Evolutionary conservation across 1,284 basidiomycete genomes (phyloP), one percentile per base, ranked within the genome.

Genomic region (Gomphus bonarii): DNA sequence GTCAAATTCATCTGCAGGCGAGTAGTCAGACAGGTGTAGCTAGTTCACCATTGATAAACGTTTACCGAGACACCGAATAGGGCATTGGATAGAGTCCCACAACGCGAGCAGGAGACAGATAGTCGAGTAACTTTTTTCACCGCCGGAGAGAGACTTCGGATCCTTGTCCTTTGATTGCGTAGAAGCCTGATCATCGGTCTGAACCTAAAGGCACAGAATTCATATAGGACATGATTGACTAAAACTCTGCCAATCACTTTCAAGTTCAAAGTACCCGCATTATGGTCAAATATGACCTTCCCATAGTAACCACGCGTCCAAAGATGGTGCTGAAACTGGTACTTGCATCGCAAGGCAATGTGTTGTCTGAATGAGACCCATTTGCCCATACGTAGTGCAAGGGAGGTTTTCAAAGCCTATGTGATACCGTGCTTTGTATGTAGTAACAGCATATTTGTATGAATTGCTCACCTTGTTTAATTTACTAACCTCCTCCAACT

Each of bases 71-170:
- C 95, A 99, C 59, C 95, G 78, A 55, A 99, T 80, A 0, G 95
- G 95, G 68, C 94, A 95, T 1, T 89, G 88, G 57, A 95, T 91
- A 10, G 91, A 86, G 65, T 97, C 91, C 97, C 97, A 99, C 46
- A 99, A 75, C 6, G 97, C 86, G 31, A 98, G 74, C 52, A 99
- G 74, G 54, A 99, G 71, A 63, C 92, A 95, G 61, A 98, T 93
- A 0, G 97, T 99, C 6, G 93, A 91, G 73, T 97, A 99, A 5
- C 92, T 95, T 67, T 97, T 95, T 71, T 99, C 95, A 44, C 95
- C 95, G 50, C 95, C 95, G 66, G 85, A 88, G 16, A 99, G 78
- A 30, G 88, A 84, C 46, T 82, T 81, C 3, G 90, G 84, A 65
- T 91, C 88, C 69, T 90, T 91, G 63, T 89, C 81, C 53, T 69